Conservation (phyloP, 768 basidiomycete genomes). For the Agrocybe pediades region DNA sequence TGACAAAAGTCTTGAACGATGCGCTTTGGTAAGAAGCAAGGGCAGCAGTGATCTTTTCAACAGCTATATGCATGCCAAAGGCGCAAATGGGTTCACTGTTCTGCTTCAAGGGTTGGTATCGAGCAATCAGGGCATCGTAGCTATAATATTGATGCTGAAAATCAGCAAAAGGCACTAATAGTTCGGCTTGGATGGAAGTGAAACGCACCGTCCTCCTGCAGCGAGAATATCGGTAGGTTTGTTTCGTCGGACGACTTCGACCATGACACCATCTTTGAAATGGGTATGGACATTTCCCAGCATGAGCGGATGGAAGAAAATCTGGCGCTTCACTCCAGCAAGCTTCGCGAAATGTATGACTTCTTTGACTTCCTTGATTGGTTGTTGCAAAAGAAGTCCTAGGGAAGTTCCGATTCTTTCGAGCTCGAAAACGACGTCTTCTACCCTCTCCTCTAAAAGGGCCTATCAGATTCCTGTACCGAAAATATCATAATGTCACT, state of each 20-base stretch:
- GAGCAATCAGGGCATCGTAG: conserved; percentile 70
- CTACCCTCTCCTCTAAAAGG: conserved; percentile 62
- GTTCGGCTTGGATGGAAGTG: too few species aligned
- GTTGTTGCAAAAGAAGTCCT: conserved; percentile 45
- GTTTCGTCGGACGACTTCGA: conserved; percentile 71
- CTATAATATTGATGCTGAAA: conserved; percentile 32
- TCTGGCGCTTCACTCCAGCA: conserved; percentile 63
- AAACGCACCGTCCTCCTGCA: conserved; percentile 73
- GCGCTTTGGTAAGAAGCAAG: conserved; percentile 72
- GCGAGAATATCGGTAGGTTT: conserved; percentile 75
- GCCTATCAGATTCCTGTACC: background rate
- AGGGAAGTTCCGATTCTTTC: conserved; percentile 64
- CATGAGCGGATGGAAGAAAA: conserved; percentile 77
- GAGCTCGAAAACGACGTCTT: conserved; percentile 52
- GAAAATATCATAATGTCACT: conserved; percentile 12
- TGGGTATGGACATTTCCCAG: conserved; percentile 61
- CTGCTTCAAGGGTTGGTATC: conserved; percentile 57
- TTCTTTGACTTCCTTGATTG: conserved; percentile 62
- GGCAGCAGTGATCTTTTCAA: conserved; percentile 75
- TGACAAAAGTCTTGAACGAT: conserved; percentile 68
- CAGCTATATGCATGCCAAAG: conserved; percentile 72
- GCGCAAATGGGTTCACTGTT: conserved; percentile 61
- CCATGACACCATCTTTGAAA: conserved; percentile 73
- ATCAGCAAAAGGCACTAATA: too few species aligned
- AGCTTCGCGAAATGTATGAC: conserved; percentile 60